These are phyloP conservation scores for Cladosporium sphaerospermum DNA, from an alignment of 2,329 filamentous ascomycete genomes.

Conservation along the genomic window DNA sequence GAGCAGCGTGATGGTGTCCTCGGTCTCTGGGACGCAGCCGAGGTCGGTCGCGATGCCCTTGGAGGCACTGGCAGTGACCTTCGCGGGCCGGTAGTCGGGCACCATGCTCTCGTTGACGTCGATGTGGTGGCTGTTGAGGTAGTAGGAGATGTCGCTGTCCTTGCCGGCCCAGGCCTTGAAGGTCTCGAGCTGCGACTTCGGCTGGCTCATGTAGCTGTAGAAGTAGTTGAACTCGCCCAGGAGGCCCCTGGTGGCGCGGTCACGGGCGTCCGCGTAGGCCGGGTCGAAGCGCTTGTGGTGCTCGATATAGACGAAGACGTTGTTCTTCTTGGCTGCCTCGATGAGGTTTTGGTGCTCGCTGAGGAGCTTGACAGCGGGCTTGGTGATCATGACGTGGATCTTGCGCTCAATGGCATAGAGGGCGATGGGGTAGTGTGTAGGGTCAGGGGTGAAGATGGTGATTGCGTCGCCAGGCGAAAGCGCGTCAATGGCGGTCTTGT, in stretches of 20 bases:
- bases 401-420: slow-evolving; percentile 83
- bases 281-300: slow-evolving; percentile 97
- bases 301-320: slow-evolving; percentile 87
- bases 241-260: slow-evolving; percentile 56
- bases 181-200: slow-evolving; percentile 83
- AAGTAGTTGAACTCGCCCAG: slow-evolving; percentile 98
- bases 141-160: slow-evolving; percentile 92
- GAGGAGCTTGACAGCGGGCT: slow-evolving; percentile 83
- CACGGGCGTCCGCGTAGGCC: slow-evolving; percentile 80
- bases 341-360: slow-evolving; percentile 72
- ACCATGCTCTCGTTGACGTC: slow-evolving; percentile 93
- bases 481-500: slow-evolving; percentile 82
- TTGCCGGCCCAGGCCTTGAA: slow-evolving; percentile 92
- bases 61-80: slow-evolving; percentile 70
- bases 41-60: slow-evolving; percentile 72
- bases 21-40: slow-evolving; percentile 73
- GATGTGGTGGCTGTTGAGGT: slow-evolving; percentile 90
- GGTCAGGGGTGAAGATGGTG: slow-evolving; percentile 93
- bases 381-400: slow-evolving; percentile 89
- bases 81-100: slow-evolving; percentile 68
- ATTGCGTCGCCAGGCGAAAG: slow-evolving; percentile 78
- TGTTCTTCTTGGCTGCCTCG: slow-evolving; percentile 62
- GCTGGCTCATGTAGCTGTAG: slow-evolving; percentile 94
- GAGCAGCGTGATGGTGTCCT: slow-evolving; percentile 87
- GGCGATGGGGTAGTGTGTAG: slow-evolving; percentile 87